Evolutionary conservation across 371 early-diverging fungal genomes (phyloP).

Genomic region (Rhizomucor miehei): DNA sequence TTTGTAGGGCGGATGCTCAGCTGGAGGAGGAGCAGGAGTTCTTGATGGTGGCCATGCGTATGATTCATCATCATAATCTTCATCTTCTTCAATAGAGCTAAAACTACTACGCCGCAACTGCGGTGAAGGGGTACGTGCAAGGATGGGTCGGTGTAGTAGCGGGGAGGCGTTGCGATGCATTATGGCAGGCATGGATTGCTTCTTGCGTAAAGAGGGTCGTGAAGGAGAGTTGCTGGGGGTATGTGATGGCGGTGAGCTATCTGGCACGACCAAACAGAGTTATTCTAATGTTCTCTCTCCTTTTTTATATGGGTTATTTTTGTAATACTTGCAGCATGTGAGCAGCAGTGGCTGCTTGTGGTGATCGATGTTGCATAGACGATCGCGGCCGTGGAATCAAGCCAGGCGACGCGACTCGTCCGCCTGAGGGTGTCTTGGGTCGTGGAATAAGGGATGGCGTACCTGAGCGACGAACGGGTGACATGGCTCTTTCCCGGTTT

Average conservation of each 20-base stretch:
- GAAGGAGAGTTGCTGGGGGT: neutral
- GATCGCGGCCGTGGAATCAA: slow-evolving; percentile 36
- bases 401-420: slow-evolving; percentile 23
- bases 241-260: slow-evolving; percentile 16
- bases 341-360: neutral
- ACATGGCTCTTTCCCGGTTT: slow-evolving; percentile 19
- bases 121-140: slow-evolving; percentile 15
- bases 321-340: slow-evolving; percentile 1
- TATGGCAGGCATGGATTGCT: slow-evolving; percentile 21
- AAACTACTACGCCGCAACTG: slow-evolving; percentile 2
- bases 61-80: slow-evolving; percentile 4
- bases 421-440: slow-evolving; percentile 24
- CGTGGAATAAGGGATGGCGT: slow-evolving; percentile 36
- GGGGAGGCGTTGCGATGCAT: slow-evolving; percentile 14
- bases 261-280: slow-evolving; percentile 10
- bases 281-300: neutral
- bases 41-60: neutral
- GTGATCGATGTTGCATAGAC: slow-evolving; percentile 17
- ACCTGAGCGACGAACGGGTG: slow-evolving; percentile 23
- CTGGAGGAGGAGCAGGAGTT: neutral
- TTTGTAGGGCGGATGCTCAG: slow-evolving; percentile 24
- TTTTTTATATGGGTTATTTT: neutral
- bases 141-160: neutral
- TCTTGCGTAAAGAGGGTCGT: slow-evolving; percentile 17
- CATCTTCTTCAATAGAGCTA: slow-evolving; percentile 6